Conservation (phyloP, 345 rosid genomes). For the Erysimum cheiranthoides region DNA sequence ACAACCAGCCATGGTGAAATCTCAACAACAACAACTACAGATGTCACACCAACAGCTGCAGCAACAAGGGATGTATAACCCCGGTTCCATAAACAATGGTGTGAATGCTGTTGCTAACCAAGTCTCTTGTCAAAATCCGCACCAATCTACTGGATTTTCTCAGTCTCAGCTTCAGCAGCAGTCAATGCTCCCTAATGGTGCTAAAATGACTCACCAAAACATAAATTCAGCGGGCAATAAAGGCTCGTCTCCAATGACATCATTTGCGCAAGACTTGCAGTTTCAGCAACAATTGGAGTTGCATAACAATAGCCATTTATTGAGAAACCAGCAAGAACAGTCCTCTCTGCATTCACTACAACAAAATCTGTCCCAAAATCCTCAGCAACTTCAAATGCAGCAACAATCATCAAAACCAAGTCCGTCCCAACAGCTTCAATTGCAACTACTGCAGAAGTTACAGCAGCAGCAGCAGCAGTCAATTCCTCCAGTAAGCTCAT, state of each 20-base stretch:
- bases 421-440: conserved; percentile 78
- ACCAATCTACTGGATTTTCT: conserved; percentile 43
- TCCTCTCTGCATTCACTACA: conserved; percentile 59
- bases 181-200: conserved; percentile 57
- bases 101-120: conserved; percentile 54
- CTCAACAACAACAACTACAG: conserved; percentile 65
- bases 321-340: conserved; percentile 73
- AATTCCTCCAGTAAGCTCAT: conserved; percentile 58
- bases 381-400: conserved; percentile 63
- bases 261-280: conserved; percentile 67
- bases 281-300: conserved; percentile 72
- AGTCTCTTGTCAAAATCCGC: conserved; percentile 37
- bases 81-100: conserved; percentile 53
- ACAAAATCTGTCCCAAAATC: conserved; percentile 61
- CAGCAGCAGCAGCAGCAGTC: conserved; percentile 73
- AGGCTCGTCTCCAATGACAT: conserved; percentile 58
- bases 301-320: conserved; percentile 54
- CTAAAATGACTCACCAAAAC: conserved; percentile 53
- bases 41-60: conserved; percentile 53
- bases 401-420: conserved; percentile 65
- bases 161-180: conserved; percentile 56
- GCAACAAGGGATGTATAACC: conserved; percentile 43
- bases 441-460: conserved; percentile 74
- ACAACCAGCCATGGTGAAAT: conserved; percentile 62
- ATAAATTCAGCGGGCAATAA: conserved; percentile 50